A percentile compares a stretch with the other conserved stretches of the same genome.
Conservation (phyloP, 495 filamentous ascomycete genomes). For the Penicillium riverlandense region DNA sequence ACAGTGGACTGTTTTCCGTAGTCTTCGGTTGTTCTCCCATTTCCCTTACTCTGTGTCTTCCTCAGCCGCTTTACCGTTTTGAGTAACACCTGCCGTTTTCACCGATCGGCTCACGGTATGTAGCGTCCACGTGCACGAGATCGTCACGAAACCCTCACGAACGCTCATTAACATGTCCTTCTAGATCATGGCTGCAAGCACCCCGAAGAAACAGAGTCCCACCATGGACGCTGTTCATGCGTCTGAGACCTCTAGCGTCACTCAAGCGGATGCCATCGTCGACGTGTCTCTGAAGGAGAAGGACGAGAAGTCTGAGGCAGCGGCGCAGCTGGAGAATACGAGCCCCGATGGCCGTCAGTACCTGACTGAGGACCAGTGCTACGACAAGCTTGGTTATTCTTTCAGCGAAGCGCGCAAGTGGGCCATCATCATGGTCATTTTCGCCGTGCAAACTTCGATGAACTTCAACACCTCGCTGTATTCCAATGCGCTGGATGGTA, state of each 20-base stretch:
- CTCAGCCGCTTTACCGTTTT: not conserved
- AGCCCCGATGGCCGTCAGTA: conserved; percentile 28
- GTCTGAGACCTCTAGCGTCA: conserved; percentile 29
- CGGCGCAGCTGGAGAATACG: conserved; percentile 23
- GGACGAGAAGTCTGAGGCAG: conserved; percentile 1
- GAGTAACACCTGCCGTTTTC: not conserved
- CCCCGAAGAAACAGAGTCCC: conserved; percentile 12
- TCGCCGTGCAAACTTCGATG: conserved; percentile 50
- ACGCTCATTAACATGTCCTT: too few relatives aligned
- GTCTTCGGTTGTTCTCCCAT: not conserved
- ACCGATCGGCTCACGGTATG: too few relatives aligned
- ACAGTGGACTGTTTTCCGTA: too few relatives aligned
- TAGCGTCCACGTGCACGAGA: too few relatives aligned
- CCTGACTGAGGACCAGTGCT: conserved; percentile 51
- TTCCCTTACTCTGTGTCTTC: not conserved
- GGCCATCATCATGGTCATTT: conserved; percentile 55
- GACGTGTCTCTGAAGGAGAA: conserved; percentile 20
- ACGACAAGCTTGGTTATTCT: conserved; percentile 47
- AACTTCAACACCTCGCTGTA: conserved; percentile 53
- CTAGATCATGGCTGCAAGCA: conserved; percentile 8
- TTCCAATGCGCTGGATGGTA: conserved; percentile 43
- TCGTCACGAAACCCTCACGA: too few relatives aligned
- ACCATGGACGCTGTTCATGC: conserved; percentile 22
- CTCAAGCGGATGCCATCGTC: conserved; percentile 22
- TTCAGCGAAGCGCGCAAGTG: conserved; percentile 49